Percentiles rank a stretch among this genome's conserved stretches.
phyloP scores from a whole-genome alignment of 768 basidiomycete species.

The Lactarius tabidus region DNA sequence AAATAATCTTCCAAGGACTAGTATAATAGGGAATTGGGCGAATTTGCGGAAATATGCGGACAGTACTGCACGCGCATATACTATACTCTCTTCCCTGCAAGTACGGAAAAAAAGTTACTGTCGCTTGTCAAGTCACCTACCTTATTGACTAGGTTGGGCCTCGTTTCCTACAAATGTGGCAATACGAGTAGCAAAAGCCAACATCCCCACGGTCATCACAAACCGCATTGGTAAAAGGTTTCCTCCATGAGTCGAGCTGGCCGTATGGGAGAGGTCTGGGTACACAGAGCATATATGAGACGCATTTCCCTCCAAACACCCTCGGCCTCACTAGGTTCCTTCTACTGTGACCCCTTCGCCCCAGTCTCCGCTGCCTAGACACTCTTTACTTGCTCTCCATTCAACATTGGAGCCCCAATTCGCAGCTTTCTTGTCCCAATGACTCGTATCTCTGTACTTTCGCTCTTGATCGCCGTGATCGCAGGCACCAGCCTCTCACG shows the following conservation, averaged over 20 bases:
- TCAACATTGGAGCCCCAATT: background rate
- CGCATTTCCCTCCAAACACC: background rate
- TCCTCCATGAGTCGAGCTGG: background rate
- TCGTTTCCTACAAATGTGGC: background rate
- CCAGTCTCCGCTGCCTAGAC: background rate
- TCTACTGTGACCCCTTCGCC: background rate
- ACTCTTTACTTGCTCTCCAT: background rate
- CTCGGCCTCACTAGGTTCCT: background rate
- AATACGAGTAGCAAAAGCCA: background rate
- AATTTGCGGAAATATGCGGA: background rate
- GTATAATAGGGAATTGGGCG: background rate
- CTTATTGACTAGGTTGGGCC: background rate
- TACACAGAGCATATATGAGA: background rate
- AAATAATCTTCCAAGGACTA: background rate
- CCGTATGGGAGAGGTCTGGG: background rate
- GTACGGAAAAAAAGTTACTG: background rate
- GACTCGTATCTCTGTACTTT: background rate
- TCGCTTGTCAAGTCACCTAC: background rate
- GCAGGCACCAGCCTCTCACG: background rate
- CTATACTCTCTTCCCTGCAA: background rate
- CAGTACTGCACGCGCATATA: background rate
- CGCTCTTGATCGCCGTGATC: background rate
- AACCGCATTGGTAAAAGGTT: background rate
- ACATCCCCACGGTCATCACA: background rate
- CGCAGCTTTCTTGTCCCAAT: too few species aligned